phyloP scores from a whole-genome alignment of 1,284 basidiomycete genomes.

The Laetiporus sulphureus region DNA sequence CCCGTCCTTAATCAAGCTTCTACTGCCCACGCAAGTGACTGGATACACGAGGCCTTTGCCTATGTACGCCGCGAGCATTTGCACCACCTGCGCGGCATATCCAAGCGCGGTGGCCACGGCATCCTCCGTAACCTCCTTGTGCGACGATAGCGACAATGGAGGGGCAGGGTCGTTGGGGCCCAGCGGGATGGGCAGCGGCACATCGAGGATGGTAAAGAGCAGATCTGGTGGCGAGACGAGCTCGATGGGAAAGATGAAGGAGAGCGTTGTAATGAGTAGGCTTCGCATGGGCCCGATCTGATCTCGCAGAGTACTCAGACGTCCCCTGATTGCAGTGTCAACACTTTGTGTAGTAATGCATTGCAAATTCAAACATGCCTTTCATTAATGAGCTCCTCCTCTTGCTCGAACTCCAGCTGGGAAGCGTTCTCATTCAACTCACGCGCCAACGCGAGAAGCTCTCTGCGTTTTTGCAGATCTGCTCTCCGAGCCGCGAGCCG shows the following conservation, averaged over 20 bases:
- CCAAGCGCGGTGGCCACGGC: slow-evolving; percentile 81
- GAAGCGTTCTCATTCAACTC: slow-evolving; percentile 34
- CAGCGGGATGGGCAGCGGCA: slow-evolving; percentile 81
- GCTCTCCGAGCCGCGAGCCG: slow-evolving; percentile 30
- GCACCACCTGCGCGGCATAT: slow-evolving; percentile 80
- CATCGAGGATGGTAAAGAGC: slow-evolving; percentile 77
- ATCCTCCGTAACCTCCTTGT: slow-evolving; percentile 77
- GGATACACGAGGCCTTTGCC: slow-evolving; percentile 81
- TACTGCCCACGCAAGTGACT: slow-evolving; percentile 81
- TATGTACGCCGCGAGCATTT: slow-evolving; percentile 75
- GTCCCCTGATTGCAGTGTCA: slow-evolving; percentile 31
- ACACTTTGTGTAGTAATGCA: neutral
- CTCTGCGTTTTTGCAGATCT: slow-evolving; percentile 40
- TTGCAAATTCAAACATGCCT: slow-evolving; percentile 30
- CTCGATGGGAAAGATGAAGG: slow-evolving; percentile 84
- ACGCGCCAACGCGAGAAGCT: slow-evolving; percentile 40
- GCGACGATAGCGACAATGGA: slow-evolving; percentile 61
- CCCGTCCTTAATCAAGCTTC: slow-evolving; percentile 83
- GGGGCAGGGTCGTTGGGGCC: slow-evolving; percentile 76
- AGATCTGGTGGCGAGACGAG: slow-evolving; percentile 76
- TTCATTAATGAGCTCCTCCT: slow-evolving; percentile 34
- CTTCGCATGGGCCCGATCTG: slow-evolving; percentile 55
- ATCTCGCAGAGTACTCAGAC: slow-evolving; percentile 37
- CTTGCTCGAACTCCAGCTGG: slow-evolving; percentile 27
- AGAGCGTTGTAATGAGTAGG: slow-evolving; percentile 68